These are phyloP conservation scores for Melastoma candidum DNA, from an alignment of 441 rosid genomes.

Conservation along the genomic window DNA sequence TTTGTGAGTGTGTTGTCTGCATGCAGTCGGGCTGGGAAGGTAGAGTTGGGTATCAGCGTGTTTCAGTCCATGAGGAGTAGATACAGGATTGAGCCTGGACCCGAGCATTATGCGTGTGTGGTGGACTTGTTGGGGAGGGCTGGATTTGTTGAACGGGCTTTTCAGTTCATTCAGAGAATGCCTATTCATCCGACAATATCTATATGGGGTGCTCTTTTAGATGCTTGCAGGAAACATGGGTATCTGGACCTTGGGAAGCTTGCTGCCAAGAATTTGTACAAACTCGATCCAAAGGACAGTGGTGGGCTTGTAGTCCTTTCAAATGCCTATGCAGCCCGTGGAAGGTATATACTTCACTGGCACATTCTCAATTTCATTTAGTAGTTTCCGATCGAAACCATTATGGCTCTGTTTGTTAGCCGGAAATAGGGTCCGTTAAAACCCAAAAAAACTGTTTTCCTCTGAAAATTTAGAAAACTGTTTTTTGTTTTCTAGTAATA, in stretches of 20 bases:
- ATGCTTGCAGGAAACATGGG: conserved; percentile 65
- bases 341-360: conserved; percentile 31
- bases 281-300: conserved; percentile 72
- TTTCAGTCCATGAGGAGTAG: conserved; percentile 53
- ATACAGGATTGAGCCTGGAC: conserved; percentile 55
- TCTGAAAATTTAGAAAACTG: too few species aligned
- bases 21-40: conserved; percentile 71
- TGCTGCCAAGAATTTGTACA: conserved; percentile 61
- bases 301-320: conserved; percentile 85
- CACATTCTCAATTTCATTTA: not conserved
- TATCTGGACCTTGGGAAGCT: conserved; percentile 54
- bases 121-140: conserved; percentile 85
- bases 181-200: conserved; percentile 59
- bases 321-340: conserved; percentile 67
- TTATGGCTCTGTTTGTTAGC: too few species aligned
- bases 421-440: too few species aligned
- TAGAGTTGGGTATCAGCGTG: conserved; percentile 50
- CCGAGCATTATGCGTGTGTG: conserved; percentile 77
- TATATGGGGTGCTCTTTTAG: conserved; percentile 87
- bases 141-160: conserved; percentile 69
- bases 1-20: conserved; percentile 71
- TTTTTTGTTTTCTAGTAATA: too few species aligned
- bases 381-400: too few species aligned
- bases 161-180: conserved; percentile 46
- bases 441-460: too few species aligned